These are phyloP conservation scores for Colletotrichum zoysiae DNA, from an alignment of 2,329 filamentous ascomycete species.

Conservation along the genomic window DNA sequence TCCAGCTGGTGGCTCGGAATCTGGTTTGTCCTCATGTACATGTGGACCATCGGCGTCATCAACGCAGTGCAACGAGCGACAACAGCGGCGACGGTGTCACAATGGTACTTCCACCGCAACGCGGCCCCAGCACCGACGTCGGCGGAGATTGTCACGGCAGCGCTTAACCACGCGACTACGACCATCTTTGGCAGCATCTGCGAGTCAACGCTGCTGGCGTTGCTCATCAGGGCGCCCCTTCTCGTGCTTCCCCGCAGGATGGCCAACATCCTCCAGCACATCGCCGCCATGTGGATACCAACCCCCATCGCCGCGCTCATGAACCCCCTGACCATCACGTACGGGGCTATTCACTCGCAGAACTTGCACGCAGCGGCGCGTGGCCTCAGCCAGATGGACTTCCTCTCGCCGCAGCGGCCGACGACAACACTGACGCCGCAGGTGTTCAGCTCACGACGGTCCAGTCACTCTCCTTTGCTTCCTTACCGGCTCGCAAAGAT, in stretches of 20 bases:
- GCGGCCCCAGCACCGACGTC: constrained; percentile 82
- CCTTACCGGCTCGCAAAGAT: constrained; percentile 93
- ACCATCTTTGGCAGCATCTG: constrained; percentile 94
- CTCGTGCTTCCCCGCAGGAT: constrained; percentile 83
- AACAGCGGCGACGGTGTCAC: constrained; percentile 93
- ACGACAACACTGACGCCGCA: constrained; percentile 77
- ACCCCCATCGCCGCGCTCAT: constrained; percentile 88
- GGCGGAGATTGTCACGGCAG: constrained; percentile 84
- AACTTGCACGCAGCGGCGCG: constrained; percentile 82
- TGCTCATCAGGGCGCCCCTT: constrained; percentile 86
- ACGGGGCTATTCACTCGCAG: constrained; percentile 92
- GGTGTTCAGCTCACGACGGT: constrained; percentile 55
- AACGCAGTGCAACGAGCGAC: constrained; percentile 91
- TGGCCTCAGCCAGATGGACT: constrained; percentile 84
- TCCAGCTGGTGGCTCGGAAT: constrained; percentile 96
- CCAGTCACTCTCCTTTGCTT: constrained; percentile 64
- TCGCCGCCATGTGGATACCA: constrained; percentile 84
- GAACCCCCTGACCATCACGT: constrained; percentile 92
- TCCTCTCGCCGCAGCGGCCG: constrained; percentile 79
- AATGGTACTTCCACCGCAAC: constrained; percentile 99
- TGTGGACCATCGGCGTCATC: constrained; percentile 92
- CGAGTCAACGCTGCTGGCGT: constrained; percentile 83
- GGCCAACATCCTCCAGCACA: constrained; percentile 74
- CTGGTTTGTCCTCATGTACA: constrained; percentile 92
- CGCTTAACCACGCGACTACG: constrained; percentile 82